phyloP scores from a whole-genome alignment of 2,329 filamentous ascomycete species.

The Trichoderma polysporum region DNA sequence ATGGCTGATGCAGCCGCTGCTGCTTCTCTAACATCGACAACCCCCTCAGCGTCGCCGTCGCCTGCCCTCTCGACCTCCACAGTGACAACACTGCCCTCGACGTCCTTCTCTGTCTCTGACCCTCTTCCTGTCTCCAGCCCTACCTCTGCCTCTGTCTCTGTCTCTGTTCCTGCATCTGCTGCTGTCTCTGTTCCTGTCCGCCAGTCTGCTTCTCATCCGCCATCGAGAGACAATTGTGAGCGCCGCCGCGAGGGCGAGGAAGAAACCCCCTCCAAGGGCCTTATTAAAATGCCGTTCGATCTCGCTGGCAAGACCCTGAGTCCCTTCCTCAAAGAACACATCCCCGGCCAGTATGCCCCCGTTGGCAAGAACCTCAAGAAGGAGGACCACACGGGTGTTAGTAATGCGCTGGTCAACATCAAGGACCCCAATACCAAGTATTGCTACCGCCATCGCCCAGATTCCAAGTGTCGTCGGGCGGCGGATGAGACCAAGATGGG shows the following conservation, averaged over 20 bases:
- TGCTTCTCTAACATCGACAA: constrained; percentile 3
- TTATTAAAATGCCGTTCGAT: constrained; percentile 60
- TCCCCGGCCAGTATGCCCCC: constrained; percentile 84
- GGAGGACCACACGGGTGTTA: constrained; percentile 24
- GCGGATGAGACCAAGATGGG: constrained; percentile 97
- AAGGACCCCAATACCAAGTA: constrained; percentile 77
- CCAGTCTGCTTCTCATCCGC: constrained; percentile 28
- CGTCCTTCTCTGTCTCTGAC: neutral
- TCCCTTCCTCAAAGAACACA: constrained; percentile 87
- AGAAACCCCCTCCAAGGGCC: constrained; percentile 42
- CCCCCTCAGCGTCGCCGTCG: neutral
- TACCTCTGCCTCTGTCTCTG: neutral
- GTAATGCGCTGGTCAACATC: constrained; percentile 33
- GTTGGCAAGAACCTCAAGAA: constrained; percentile 57
- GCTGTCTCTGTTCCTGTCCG: constrained; percentile 2
- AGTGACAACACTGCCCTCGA: neutral
- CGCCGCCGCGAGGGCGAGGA: constrained; percentile 51
- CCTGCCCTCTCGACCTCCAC: constrained; percentile 6
- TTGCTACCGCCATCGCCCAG: constrained; percentile 92
- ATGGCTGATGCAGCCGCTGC: neutral
- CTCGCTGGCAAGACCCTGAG: constrained; percentile 76
- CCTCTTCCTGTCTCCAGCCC: neutral
- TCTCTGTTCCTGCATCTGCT: neutral
- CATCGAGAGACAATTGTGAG: constrained; percentile 49
- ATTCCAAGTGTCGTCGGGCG: constrained; percentile 88